These are phyloP conservation scores for Rhododendron ovatum DNA, from an alignment of 148 eudicot species.

Conservation along the genomic window DNA sequence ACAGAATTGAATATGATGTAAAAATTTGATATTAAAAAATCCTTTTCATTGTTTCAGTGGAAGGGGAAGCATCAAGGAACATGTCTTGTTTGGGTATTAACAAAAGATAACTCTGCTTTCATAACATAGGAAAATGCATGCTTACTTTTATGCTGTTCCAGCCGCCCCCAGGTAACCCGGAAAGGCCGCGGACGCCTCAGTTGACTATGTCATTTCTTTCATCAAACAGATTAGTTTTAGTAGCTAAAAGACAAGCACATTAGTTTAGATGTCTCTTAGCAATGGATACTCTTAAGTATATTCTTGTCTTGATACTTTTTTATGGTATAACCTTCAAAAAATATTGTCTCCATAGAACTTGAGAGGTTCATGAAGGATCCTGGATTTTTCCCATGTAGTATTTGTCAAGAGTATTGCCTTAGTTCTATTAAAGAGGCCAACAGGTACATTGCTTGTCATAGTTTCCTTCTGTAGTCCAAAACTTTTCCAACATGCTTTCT, in stretches of 20 bases:
- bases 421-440: neutral
- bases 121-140: neutral
- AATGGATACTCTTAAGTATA: neutral
- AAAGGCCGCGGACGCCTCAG: neutral
- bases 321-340: neutral
- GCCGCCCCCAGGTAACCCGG: neutral
- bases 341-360: neutral
- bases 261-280: neutral
- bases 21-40: neutral
- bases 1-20: neutral
- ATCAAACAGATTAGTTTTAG: neutral
- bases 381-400: neutral
- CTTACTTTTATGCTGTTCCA: neutral
- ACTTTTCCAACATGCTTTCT: neutral
- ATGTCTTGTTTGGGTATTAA: neutral
- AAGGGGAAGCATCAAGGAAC: neutral
- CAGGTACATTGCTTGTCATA: neutral
- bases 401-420: neutral
- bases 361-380: neutral
- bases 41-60: neutral
- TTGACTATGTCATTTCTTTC: neutral
- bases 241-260: neutral
- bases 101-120: neutral
- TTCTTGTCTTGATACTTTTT: neutral
- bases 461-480: neutral